These are phyloP conservation scores for Ophiostoma sp. DNA, from an alignment of 2,329 filamentous ascomycete species.

Conservation along the genomic window DNA sequence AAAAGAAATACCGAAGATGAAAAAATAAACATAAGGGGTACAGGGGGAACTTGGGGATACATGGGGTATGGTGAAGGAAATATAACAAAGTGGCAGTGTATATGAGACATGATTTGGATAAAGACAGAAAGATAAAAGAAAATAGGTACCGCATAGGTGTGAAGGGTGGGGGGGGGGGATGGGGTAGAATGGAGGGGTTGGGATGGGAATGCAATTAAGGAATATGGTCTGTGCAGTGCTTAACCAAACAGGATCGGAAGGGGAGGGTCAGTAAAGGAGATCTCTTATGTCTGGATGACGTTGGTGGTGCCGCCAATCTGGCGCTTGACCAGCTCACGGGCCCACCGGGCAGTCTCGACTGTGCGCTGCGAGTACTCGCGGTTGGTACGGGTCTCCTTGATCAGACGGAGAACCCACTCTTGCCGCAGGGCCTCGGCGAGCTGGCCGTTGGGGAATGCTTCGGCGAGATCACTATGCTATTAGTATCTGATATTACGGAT, in stretches of 20 bases:
- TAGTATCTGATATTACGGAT: conserved; percentile 15
- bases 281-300: conserved; percentile 46
- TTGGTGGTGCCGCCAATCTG: conserved; percentile 58
- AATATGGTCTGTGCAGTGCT: conserved; percentile 7
- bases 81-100: conserved; percentile 19
- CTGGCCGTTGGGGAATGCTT: conserved; percentile 88
- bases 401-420: conserved; percentile 84
- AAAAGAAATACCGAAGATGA: neutral
- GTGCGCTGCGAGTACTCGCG: conserved; percentile 80
- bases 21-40: conserved; percentile 17
- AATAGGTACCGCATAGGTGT: neutral
- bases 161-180: neutral
- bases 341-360: conserved; percentile 93
- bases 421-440: conserved; percentile 78
- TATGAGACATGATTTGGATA: conserved; percentile 22
- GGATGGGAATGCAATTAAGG: conserved; percentile 4
- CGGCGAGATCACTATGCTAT: conserved; percentile 71
- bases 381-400: conserved; percentile 87
- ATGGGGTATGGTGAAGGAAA: conserved; percentile 13
- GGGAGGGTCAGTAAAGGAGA: neutral
- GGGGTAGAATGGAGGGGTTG: neutral
- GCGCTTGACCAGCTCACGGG: conserved; percentile 93
- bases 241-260: conserved; percentile 16
- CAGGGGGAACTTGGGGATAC: conserved; percentile 13
- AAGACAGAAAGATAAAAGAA: conserved; percentile 10